Conservation (phyloP, 2,329 filamentous ascomycete genomes). For the Beauveria rudraprayagi region DNA sequence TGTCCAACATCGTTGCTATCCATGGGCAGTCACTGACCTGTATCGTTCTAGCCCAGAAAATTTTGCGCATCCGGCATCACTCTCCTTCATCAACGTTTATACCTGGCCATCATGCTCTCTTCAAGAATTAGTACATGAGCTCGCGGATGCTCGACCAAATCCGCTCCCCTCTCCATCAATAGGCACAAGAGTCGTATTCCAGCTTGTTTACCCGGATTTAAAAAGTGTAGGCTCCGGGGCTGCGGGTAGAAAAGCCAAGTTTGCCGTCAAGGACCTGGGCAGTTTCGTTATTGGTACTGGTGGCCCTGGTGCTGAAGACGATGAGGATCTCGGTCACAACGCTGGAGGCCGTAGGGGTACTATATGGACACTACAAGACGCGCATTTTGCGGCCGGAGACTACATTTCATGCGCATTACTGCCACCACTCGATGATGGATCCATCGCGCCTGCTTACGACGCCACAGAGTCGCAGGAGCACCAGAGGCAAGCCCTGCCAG, state of each 20-base stretch:
- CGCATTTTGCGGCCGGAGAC: constrained; percentile 80
- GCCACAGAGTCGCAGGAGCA: not conserved
- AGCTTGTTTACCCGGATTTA: constrained; percentile 76
- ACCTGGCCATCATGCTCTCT: constrained; percentile 79
- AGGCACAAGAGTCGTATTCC: constrained; percentile 80
- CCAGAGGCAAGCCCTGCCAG: not conserved
- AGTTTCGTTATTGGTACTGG: constrained; percentile 67
- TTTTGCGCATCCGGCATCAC: not conserved
- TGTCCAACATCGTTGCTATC: constrained; percentile 7
- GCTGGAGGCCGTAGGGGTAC: constrained; percentile 51
- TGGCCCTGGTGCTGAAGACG: constrained; percentile 35
- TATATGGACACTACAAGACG: constrained; percentile 67
- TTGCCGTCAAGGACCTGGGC: constrained; percentile 72
- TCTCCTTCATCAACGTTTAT: constrained; percentile 47
- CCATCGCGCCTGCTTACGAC: constrained; percentile 53
- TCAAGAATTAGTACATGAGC: constrained; percentile 68
- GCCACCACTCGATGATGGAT: constrained; percentile 65
- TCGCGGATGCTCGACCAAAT: constrained; percentile 56
- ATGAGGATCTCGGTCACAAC: constrained; percentile 25
- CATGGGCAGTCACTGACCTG: not conserved
- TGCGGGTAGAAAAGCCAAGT: constrained; percentile 39
- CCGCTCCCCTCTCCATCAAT: constrained; percentile 66
- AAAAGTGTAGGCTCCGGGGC: constrained; percentile 22
- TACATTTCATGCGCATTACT: constrained; percentile 78
- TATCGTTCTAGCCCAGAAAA: not conserved